Base-by-base conservation (phyloP, 2,329 filamentous ascomycete species). In the Nothophoma quercina region DNA sequence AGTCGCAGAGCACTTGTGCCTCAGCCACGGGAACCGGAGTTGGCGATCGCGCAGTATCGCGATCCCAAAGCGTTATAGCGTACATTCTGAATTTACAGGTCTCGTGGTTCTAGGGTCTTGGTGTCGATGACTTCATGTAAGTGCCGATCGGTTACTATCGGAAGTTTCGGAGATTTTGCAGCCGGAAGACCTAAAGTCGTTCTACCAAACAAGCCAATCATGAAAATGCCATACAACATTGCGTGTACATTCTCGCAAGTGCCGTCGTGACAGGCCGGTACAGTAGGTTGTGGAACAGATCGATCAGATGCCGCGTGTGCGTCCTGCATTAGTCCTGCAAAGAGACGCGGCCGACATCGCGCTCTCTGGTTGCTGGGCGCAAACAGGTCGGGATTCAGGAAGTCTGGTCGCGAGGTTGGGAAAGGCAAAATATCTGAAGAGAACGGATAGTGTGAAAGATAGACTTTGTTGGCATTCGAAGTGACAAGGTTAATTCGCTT, bases 1-100 rank as follows among this genome's bases (percentile, higher is more conserved):
- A 23, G 6, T 42, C 6, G 32, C 32, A 46, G 10, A 39, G 8
- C 16, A 21, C 34, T 42, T 23, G 18, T 12, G 21, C 18, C 36
- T 47, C 30, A 53, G 50, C 43, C 38, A 34, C 38, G 8, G 21
- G 19, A 25, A 9, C 44, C 50, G 43, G 44, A 39, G 38, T 48
- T 5, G 39, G 43, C 43, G 43, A 42, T 38, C 50, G 30, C 21
- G 36, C 21, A 44, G 32, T 21, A 26, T 38, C 7, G 36, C 34
- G 21, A 33, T 21, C 38, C 33, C 3, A 19, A 32, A 52, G 30
- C 32, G 28, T 33, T 28, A 34, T 53, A 53, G 43, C 39, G 38
- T 19, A 30, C 4, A 34, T n/a, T 19, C 36, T 36, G 35, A 29
- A 8, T 40, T 29, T 42, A 42, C 48, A 41, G 2, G 18, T 35